A percentile compares a stretch with the other conserved stretches of the same genome.
Evolutionary conservation across 2,329 filamentous ascomycete genomes (phyloP).

Genomic region (Plenodomus biglobosus): DNA sequence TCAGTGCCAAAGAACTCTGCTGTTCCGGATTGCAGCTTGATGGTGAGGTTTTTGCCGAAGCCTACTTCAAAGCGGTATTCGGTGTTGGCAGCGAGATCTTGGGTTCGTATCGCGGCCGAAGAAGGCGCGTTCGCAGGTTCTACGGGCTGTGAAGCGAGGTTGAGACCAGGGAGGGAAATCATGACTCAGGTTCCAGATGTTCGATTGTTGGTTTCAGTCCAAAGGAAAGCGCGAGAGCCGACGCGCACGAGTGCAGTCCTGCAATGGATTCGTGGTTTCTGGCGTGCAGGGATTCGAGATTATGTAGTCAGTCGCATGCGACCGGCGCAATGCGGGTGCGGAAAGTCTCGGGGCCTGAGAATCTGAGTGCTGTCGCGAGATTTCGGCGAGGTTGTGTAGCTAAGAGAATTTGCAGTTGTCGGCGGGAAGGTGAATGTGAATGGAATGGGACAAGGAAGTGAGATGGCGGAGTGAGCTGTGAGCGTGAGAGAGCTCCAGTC

Average conservation of each 20-base stretch:
- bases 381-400: too few relatives aligned
- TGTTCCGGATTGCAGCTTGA: slow-evolving; percentile 73
- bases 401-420: too few relatives aligned
- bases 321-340: neutral
- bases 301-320: neutral
- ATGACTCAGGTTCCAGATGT: neutral
- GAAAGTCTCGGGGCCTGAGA: neutral
- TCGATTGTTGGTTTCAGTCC: neutral
- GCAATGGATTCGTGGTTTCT: too few relatives aligned
- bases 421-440: too few relatives aligned
- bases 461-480: too few relatives aligned
- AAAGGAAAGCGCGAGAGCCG: neutral
- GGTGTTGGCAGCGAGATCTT: slow-evolving; percentile 49
- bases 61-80: slow-evolving; percentile 50
- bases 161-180: slow-evolving; percentile 50
- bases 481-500: slow-evolving; percentile 8
- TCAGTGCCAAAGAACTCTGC: slow-evolving; percentile 96
- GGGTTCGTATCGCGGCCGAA: slow-evolving; percentile 35
- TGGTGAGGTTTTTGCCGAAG: slow-evolving; percentile 37
- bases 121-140: slow-evolving; percentile 27
- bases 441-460: too few relatives aligned
- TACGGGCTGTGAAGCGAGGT: slow-evolving; percentile 41
- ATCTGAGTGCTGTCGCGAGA: too few relatives aligned
- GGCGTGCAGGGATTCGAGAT: neutral
- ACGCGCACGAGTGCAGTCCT: neutral